These are phyloP conservation scores for Gillenia trifoliata DNA, from an alignment of 306 rosid genomes.

Conservation along the genomic window DNA sequence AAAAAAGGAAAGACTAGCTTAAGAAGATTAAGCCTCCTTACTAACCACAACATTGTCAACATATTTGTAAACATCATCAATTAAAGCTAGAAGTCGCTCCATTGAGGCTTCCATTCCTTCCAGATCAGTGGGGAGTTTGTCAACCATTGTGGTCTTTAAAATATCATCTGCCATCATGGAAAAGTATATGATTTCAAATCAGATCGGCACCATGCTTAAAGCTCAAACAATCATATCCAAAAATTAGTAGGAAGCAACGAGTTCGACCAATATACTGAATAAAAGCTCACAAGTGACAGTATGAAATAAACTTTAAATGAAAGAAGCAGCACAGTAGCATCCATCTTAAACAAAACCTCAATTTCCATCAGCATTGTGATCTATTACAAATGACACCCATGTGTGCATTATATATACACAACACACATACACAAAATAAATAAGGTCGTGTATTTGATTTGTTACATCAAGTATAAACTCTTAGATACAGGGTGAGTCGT, in stretches of 20 bases:
- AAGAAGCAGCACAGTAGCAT: background rate
- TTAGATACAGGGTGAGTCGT: background rate
- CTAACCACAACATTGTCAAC: conserved; percentile 83
- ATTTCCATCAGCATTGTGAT: background rate
- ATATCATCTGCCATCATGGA: conserved; percentile 54
- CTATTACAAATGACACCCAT: background rate
- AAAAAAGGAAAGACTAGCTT: background rate
- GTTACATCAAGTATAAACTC: background rate
- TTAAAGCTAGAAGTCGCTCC: conserved; percentile 77
- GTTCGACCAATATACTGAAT: background rate
- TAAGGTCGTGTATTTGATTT: background rate
- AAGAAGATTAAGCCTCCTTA: conserved; percentile 19
- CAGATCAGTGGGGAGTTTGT: conserved; percentile 89
- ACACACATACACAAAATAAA: background rate
- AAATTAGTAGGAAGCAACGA: background rate
- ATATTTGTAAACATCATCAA: conserved; percentile 83
- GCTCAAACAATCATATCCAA: background rate
- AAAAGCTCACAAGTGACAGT: background rate
- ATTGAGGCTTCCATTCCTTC: conserved; percentile 98
- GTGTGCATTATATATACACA: background rate
- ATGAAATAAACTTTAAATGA: no score
- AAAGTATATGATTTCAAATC: conserved; percentile 7
- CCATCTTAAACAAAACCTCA: background rate
- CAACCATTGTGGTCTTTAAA: conserved; percentile 69
- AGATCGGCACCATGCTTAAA: background rate